These are phyloP conservation scores for Alternaria triticina DNA, from an alignment of 2,329 filamentous ascomycete species.

Conservation along the genomic window DNA sequence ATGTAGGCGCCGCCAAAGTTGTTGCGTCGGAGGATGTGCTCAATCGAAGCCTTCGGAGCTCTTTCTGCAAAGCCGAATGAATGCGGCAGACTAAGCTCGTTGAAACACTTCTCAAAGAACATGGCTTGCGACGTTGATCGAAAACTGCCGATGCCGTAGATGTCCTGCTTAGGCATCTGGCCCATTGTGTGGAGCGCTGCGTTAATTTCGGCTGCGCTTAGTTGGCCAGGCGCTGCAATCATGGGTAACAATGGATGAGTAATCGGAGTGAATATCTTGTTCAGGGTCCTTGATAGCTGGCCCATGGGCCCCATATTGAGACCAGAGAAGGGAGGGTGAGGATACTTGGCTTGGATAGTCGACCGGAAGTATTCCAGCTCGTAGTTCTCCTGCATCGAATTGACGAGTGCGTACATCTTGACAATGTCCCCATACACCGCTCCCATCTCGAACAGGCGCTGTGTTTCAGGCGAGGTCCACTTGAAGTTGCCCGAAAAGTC, in stretches of 20 bases:
- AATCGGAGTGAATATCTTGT: conserved; percentile 86
- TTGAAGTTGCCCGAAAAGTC: conserved; percentile 85
- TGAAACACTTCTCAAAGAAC: conserved; percentile 75
- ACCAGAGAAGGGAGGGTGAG: conserved; percentile 77
- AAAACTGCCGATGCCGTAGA: conserved; percentile 79
- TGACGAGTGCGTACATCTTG: conserved; percentile 88
- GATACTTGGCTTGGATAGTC: conserved; percentile 71
- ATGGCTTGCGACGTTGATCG: conserved; percentile 77
- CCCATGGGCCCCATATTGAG: conserved; percentile 89
- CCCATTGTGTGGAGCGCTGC: conserved; percentile 78
- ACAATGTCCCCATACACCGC: conserved; percentile 81
- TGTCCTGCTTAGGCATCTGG: conserved; percentile 77
- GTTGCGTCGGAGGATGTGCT: conserved; percentile 73
- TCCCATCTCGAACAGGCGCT: conserved; percentile 73
- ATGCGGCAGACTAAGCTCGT: conserved; percentile 79
- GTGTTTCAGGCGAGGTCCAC: conserved; percentile 77
- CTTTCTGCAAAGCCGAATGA: conserved; percentile 78
- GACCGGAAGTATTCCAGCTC: conserved; percentile 89
- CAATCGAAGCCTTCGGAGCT: conserved; percentile 69
- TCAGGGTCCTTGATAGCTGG: conserved; percentile 81
- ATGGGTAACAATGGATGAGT: conserved; percentile 84
- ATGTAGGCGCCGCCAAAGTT: conserved; percentile 84
- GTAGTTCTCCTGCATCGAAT: conserved; percentile 84
- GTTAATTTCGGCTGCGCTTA: conserved; percentile 87
- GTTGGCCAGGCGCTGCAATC: conserved; percentile 83